These are phyloP conservation scores for Plantago lanceolata DNA, from an alignment of 305 asterid species.

Conservation along the genomic window DNA sequence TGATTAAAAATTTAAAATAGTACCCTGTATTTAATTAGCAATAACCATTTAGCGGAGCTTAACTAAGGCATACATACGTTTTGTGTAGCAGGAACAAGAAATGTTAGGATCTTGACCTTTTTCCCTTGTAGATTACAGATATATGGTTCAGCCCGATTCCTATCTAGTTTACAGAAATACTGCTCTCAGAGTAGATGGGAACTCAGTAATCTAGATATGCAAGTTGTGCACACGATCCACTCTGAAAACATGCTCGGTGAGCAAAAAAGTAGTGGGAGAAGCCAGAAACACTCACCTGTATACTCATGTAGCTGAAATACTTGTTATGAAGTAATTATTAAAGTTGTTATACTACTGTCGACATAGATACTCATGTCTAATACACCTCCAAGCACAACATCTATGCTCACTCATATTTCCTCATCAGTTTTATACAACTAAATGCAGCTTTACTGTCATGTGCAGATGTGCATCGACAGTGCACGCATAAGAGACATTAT, in stretches of 20 bases:
- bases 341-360: no score
- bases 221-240: neutral
- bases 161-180: neutral
- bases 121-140: conserved; percentile 51
- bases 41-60: conserved; percentile 13
- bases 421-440: no score
- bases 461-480: no score
- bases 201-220: neutral
- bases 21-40: neutral
- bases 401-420: no score
- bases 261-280: conserved; percentile 16
- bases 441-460: no score
- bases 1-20: no score
- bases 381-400: no score
- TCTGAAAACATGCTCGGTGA: conserved; percentile 7
- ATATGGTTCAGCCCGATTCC: conserved; percentile 16
- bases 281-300: conserved; percentile 46
- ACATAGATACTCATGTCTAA: no score
- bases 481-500: no score
- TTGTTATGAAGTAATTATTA: no score
- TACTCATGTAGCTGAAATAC: no score
- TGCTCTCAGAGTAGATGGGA: neutral
- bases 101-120: conserved; percentile 88
- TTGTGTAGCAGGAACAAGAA: conserved; percentile 89
- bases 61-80: conserved; percentile 58